phyloP scores from a whole-genome alignment of 306 rosid species.

The Canavalia gladiata region DNA sequence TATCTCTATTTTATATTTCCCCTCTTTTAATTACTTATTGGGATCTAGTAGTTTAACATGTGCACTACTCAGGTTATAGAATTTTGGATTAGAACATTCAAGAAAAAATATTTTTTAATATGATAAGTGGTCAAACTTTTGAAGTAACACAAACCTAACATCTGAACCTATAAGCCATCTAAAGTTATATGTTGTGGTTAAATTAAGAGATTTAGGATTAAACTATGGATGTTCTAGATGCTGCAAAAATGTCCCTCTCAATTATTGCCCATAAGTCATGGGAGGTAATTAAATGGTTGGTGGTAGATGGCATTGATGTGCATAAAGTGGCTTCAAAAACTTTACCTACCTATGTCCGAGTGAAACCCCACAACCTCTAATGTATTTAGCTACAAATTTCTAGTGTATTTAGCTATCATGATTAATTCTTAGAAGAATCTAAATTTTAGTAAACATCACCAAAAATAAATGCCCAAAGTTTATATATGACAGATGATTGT shows the following conservation, averaged over 20 bases:
- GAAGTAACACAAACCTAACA: conserved; percentile 7
- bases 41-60: conserved; percentile 30
- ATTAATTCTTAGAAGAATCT: neutral
- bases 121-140: conserved; percentile 2
- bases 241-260: conserved; percentile 53
- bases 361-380: conserved; percentile 35
- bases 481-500: conserved; percentile 1
- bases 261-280: conserved; percentile 10
- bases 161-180: conserved; percentile 5
- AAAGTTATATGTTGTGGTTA: conserved; percentile 18
- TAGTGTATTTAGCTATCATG: neutral
- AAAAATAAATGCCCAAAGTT: neutral
- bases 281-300: conserved; percentile 48
- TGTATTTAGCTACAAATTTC: neutral
- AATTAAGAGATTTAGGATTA: conserved; percentile 31
- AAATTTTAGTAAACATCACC: neutral
- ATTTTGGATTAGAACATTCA: neutral
- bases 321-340: conserved; percentile 44
- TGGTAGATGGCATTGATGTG: conserved; percentile 34
- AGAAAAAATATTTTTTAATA: neutral
- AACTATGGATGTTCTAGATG: conserved; percentile 30
- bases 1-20: conserved; percentile 15
- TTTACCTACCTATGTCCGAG: conserved; percentile 29
- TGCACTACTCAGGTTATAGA: neutral
- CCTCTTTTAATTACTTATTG: conserved; percentile 2